Evolutionary conservation across 306 rosid genomes (phyloP), one percentile per base, ranked within the genome.

Genomic region (Prunus kanzakura): DNA sequence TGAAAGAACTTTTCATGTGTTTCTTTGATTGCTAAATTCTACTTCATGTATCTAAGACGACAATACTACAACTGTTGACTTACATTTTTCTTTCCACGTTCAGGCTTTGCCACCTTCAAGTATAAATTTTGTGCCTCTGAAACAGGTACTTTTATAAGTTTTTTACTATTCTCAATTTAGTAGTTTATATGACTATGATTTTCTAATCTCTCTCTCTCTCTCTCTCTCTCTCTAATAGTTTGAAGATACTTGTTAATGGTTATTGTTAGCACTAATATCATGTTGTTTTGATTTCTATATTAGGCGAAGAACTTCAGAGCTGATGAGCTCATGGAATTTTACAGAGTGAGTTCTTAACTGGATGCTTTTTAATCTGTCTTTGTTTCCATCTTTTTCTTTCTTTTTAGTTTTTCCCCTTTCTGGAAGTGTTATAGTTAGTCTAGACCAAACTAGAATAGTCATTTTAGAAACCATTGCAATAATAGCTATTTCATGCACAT

Each of bases 31-130:
- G 46, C n/a, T 69, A 15, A 38, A 8, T 61, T 58, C 22, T 60
- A 45, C 62, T 47, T 49, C 58, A 45, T 20, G 5, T n/a, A 54
- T 11, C 32, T 27, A 20, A 60, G 46, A 18, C 12, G 27, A 13
- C 16, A 32, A 69, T 49, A n/a, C 11, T 16, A 14, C 14, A 3
- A 25, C 54, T 41, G 61, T 66, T 65, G 54, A 80, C 81, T 63
- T 70, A 79, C 68, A 73, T 47, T 12, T 68, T 45, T 73, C 35
- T 83, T 15, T 49, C 71, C 67, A 50, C 76, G 70, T 87, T 60
- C 92, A 94, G 98, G 97, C 97, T 74, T 85, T 92, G 81, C 88
- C 93, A 14, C 98, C 98, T 74, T 76, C 93, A 29, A 84, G 85
- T 70, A 92, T 94, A 84, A 85, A 76, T 73, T 94, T 94, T 80